Evolutionary conservation across 805 yeast genomes (phyloP), one percentile per base, ranked within the genome.

Genomic region (Nakazawaea siamensis): DNA sequence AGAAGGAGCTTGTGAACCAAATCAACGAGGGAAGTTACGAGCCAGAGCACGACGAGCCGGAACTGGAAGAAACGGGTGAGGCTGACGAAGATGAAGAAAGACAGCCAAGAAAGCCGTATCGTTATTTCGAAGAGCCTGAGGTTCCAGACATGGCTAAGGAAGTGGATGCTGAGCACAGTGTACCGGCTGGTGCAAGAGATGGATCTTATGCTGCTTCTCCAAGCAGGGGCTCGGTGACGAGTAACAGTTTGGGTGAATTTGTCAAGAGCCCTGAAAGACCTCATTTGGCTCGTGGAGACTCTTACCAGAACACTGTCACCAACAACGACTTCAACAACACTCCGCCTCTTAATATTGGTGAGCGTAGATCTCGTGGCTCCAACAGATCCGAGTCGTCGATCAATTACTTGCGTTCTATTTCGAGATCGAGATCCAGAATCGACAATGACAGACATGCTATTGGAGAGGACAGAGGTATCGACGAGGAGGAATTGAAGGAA

Each of bases 261-360:
- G 37, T 27, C 39, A 51, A 41, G 46, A 72, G 56, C 43, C 40
- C 31, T 12, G 34, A 24, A 40, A 62, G 51, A 38, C 86, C 87
- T 1, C 84, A 80, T 55, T 62, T 81, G 47, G 88, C 90, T 2
- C 65, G 82, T 41, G 92, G 90, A 24, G 88, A 80, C 43, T 76
- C 87, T 1, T 80, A 80, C 50, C 82, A 78, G 46, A 69, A 71
- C 46, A 72, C 76, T 9, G 62, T 66, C 32, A 54, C 55, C 12
- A 69, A 66, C 31, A 65, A 66, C 33, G 73, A 50, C 18, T 50
- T 38, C 24, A 23, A 31, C 13, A 53, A 31, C 61, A 59, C 51
- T 47, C 68, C 51, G 43, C 64, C 51, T 42, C 63, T 37, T 51
- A 69, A 57, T 55, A 55, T 43, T 14, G 44, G 39, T 17, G 73